A percentile compares a stretch with the other conserved stretches of the same genome.
Conservation (phyloP, 768 basidiomycete genomes). For the Kwoniella dendrophila region DNA sequence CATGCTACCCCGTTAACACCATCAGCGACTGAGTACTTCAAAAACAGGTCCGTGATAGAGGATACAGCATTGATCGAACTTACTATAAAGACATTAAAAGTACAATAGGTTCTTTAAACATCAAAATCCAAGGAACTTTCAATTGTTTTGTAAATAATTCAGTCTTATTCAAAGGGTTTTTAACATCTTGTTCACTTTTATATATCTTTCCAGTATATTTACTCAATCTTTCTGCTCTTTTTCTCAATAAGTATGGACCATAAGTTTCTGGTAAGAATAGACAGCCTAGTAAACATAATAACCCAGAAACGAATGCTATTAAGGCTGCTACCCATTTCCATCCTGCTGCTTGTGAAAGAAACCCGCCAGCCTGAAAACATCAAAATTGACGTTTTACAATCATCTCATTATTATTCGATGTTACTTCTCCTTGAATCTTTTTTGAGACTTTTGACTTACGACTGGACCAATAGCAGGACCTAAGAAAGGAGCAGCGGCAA, state of each 20-base stretch:
- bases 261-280: slow-evolving; percentile 53
- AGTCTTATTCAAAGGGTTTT: slow-evolving; percentile 31
- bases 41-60: no score
- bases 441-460: no score
- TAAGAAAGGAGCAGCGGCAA: slow-evolving; percentile 45
- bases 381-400: slow-evolving; percentile 9
- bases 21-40: not conserved
- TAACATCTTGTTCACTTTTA: slow-evolving; percentile 37
- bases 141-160: slow-evolving; percentile 43
- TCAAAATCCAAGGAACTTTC: slow-evolving; percentile 47
- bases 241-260: slow-evolving; percentile 47
- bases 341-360: slow-evolving; percentile 42
- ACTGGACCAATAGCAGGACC: slow-evolving; percentile 49
- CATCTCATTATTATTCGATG: not conserved
- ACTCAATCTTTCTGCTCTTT: slow-evolving; percentile 37
- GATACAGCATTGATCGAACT: no score
- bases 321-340: slow-evolving; percentile 53
- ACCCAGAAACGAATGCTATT: slow-evolving; percentile 41
- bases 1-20: not conserved
- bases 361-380: slow-evolving; percentile 44
- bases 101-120: slow-evolving; percentile 54
- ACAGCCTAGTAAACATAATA: slow-evolving; percentile 36
- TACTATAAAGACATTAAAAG: slow-evolving; percentile 46
- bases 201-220: slow-evolving; percentile 47
- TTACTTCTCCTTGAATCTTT: slow-evolving; percentile 37